Conservation (phyloP, 1,284 basidiomycete species). For the Exsudoporus floridanus region DNA sequence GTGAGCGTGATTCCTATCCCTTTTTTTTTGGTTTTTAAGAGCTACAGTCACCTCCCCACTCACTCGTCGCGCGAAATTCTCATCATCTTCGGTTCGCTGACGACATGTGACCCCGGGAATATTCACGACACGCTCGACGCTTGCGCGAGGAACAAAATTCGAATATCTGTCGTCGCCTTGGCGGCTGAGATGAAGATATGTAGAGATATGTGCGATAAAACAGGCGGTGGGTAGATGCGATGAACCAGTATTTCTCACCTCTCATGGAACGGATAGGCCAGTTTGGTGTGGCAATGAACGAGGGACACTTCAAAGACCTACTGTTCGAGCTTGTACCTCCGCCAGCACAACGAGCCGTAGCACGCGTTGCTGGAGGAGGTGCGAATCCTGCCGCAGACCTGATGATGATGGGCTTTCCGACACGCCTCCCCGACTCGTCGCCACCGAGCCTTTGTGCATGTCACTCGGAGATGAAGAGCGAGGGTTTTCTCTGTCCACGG, state of each 20-base stretch:
- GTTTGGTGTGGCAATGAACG: slow-evolving; percentile 95
- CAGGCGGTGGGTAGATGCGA: slow-evolving; percentile 62
- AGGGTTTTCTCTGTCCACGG: slow-evolving; percentile 93
- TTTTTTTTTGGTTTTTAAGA: slow-evolving; percentile 3
- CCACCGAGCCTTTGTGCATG: slow-evolving; percentile 88
- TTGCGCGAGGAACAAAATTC: slow-evolving; percentile 80
- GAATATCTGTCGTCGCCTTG: slow-evolving; percentile 89
- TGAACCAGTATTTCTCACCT: not conserved
- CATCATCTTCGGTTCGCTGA: slow-evolving; percentile 91
- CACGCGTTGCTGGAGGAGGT: slow-evolving; percentile 47
- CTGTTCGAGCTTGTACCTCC: slow-evolving; percentile 96
- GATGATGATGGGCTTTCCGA: slow-evolving; percentile 99
- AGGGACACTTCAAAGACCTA: slow-evolving; percentile 94
- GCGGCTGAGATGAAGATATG: slow-evolving; percentile 98
- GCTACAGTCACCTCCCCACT: slow-evolving; percentile 82
- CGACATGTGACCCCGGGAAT: slow-evolving; percentile 95
- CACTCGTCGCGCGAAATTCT: slow-evolving; percentile 95
- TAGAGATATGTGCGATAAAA: slow-evolving; percentile 84
- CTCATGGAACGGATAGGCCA: slow-evolving; percentile 54
- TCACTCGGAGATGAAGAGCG: slow-evolving; percentile 85
- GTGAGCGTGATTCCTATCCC: slow-evolving; percentile 41
- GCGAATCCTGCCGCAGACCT: slow-evolving; percentile 79
- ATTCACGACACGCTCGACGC: slow-evolving; percentile 89
- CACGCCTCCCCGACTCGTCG: slow-evolving; percentile 80
- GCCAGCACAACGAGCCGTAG: slow-evolving; percentile 73